phyloP scores from a whole-genome alignment of 83 land plant species.

The Thuja plicata region DNA sequence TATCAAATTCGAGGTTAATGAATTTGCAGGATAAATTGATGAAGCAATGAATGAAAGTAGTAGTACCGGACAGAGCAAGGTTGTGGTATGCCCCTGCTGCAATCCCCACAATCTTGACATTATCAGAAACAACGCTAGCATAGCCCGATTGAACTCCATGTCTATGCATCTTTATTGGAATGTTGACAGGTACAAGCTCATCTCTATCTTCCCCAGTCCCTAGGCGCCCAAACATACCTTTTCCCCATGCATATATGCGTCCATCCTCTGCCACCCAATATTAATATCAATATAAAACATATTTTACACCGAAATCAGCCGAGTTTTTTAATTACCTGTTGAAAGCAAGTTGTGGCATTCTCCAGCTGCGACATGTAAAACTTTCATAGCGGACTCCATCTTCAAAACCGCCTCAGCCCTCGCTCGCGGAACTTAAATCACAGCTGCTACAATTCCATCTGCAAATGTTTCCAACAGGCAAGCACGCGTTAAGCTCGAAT shows the following conservation, averaged over 20 bases:
- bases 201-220: constrained; percentile 67
- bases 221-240: constrained; percentile 74
- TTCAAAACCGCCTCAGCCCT: not conserved
- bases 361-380: constrained; percentile 51
- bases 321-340: constrained; percentile 32
- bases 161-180: constrained; percentile 19
- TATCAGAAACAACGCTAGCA: not conserved
- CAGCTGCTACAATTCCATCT: no score
- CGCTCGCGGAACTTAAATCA: no score
- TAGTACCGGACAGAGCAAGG: constrained; percentile 68
- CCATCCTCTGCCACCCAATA: constrained; percentile 61
- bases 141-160: not conserved
- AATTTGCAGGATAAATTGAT: no score
- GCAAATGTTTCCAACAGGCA: no score
- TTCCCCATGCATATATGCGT: constrained; percentile 76
- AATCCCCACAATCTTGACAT: constrained; percentile 43
- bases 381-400: constrained; percentile 16
- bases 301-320: not conserved
- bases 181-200: constrained; percentile 50
- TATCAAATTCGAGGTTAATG: no score
- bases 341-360: constrained; percentile 77
- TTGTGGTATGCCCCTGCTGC: constrained; percentile 91
- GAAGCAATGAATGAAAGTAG: not conserved
- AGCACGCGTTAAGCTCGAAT: no score
- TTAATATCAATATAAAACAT: not conserved